phyloP scores from a whole-genome alignment of 345 rosid species.

The Stellera chamaejasme region DNA sequence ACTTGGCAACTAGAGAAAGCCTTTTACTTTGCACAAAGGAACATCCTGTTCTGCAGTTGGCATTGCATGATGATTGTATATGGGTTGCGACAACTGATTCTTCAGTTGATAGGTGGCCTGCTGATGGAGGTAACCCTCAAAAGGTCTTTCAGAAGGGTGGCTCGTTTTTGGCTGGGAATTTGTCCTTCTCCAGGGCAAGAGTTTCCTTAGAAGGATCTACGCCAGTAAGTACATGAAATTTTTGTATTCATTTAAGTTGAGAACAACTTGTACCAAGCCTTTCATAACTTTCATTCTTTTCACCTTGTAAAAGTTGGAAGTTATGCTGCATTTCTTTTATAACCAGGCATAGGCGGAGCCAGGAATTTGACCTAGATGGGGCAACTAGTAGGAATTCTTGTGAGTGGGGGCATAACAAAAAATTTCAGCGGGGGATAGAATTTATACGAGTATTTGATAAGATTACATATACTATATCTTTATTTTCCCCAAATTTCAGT shows the following conservation, averaged over 20 bases:
- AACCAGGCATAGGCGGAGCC: no score
- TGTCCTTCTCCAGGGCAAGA: conserved; percentile 94
- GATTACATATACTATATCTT: no score
- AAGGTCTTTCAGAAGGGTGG: conserved; percentile 81
- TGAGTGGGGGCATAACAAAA: no score
- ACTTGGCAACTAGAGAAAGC: conserved; percentile 89
- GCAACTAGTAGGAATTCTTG: no score
- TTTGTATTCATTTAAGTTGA: background rate
- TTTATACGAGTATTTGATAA: no score
- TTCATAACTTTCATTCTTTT: no score
- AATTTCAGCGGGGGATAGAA: no score
- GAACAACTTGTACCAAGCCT: no score
- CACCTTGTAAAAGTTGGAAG: no score
- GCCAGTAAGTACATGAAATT: conserved; percentile 46
- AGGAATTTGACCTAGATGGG: no score
- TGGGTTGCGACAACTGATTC: conserved; percentile 97
- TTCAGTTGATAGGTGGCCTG: conserved; percentile 87
- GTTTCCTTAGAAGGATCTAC: conserved; percentile 92
- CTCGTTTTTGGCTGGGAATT: conserved; percentile 95
- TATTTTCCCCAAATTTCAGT: no score
- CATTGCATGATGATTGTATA: conserved; percentile 82
- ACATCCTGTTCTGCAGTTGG: conserved; percentile 80
- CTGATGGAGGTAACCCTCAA: conserved; percentile 81
- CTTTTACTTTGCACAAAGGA: conserved; percentile 89
- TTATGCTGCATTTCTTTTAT: no score